Evolutionary conservation across 1,284 basidiomycete genomes (phyloP).

Genomic region (Ustilago cynodontis): DNA sequence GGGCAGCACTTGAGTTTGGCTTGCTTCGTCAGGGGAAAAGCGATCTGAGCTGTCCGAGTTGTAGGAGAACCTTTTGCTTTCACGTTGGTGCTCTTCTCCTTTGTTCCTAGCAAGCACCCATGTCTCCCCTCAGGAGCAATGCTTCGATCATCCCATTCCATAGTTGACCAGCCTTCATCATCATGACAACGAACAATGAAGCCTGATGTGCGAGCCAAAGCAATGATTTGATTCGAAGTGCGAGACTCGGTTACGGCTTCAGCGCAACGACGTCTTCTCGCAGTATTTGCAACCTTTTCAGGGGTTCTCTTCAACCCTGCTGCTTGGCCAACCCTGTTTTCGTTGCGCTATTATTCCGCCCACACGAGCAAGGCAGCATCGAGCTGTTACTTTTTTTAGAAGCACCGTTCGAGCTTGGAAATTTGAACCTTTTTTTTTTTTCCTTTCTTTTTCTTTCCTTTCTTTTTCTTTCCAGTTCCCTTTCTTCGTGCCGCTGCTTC

Average conservation of each 20-base stretch:
- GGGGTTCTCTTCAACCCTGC: not conserved
- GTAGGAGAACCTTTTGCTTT: too few species aligned
- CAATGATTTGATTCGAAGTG: not conserved
- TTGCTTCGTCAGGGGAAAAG: too few species aligned
- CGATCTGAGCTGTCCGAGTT: too few species aligned
- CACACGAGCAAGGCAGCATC: not conserved
- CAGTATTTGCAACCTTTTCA: constrained; percentile 6
- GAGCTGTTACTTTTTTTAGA: constrained; percentile 11
- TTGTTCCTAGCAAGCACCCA: too few species aligned
- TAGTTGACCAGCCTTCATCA: too few species aligned
- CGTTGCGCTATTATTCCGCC: not conserved
- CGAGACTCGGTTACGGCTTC: not conserved
- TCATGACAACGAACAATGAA: too few species aligned
- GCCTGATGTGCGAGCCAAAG: too few species aligned
- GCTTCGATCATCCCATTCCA: too few species aligned
- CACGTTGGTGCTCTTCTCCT: too few species aligned
- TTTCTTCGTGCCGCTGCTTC: not conserved
- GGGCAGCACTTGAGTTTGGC: too few species aligned
- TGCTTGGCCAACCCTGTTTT: constrained; percentile 3
- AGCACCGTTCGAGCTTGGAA: constrained; percentile 1
- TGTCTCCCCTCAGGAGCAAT: too few species aligned
- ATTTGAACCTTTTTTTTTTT: not conserved
- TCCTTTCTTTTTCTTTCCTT: not conserved
- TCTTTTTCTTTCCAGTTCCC: not conserved
- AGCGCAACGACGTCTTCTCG: constrained; percentile 10